Base-by-base conservation (phyloP, 164 flowering plant genomes). In the Echeveria elegans region DNA sequence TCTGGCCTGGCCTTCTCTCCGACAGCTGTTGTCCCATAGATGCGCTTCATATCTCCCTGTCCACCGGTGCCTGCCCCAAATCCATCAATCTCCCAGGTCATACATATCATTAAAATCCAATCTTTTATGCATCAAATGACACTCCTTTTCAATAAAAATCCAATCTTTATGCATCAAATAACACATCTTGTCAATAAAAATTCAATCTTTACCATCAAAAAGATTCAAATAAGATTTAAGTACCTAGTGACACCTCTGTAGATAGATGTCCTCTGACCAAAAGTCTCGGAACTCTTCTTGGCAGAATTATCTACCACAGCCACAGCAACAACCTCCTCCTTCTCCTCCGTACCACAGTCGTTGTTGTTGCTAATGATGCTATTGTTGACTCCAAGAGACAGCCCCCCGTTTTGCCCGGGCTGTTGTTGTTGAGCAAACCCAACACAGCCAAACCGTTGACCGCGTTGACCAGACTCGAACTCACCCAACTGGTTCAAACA, bases 41-140 rank as follows among this genome's bases (percentile, higher is more conserved):
- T 92, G 97, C 64, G 97, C 97, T 82, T 92, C 96, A 66, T 89
- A 92, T 82, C 97, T 89, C 32, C 96, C 96, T 26, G 96, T 92
- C 97, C 96, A 88, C 64, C 96, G 73, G 69, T 89, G 94, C 21
- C 94, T 88, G 85, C 72, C 73, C 37, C 37, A 59, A 41, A 30
- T 67, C 11, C 68, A 63, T 61, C 53, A 66, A 38, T 30, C 48
- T 6, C 60, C 66, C 30, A 11, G 52, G 26, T 34, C 60, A 68
- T 30, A 56, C 63, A 62, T 26, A 5, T 23, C 28, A 40, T 28
- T 10, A 40, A 26, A 63, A 32, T 23, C 31, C 62, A 58, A 58
- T 26, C 31, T 34, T 24, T 58, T 24, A n/a, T 31, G 21, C n/a
- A 63, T 32, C 24, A 63, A 60, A 12, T 15, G 47, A 41, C 11